Evolutionary conservation across 2,329 filamentous ascomycete species (phyloP).

Genomic region (Paecilomyces dactylethromorphus): DNA sequence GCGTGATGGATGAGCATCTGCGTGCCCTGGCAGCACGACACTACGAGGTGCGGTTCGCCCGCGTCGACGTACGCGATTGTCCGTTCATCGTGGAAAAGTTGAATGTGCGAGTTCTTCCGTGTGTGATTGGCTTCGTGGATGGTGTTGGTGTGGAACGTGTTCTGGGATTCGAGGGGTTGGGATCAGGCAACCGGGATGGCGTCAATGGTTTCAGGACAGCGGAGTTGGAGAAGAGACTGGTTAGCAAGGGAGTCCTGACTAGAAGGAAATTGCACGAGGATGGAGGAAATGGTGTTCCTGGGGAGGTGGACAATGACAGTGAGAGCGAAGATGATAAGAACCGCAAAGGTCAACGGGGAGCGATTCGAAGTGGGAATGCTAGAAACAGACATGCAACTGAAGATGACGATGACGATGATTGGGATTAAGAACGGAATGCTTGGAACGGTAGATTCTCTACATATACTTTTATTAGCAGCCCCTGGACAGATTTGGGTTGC

Average conservation of each 20-base stretch:
- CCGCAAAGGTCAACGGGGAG: slow-evolving; percentile 11
- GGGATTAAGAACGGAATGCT: slow-evolving; percentile 31
- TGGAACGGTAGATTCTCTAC: neutral
- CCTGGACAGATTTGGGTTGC: neutral
- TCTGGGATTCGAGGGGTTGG: slow-evolving; percentile 43
- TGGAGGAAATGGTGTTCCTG: slow-evolving; percentile 6
- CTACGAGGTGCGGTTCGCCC: slow-evolving; percentile 38
- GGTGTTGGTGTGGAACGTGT: slow-evolving; percentile 39
- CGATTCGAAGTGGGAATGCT: slow-evolving; percentile 26
- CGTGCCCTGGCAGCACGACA: slow-evolving; percentile 36
- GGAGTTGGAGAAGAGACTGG: slow-evolving; percentile 36
- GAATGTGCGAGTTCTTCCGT: slow-evolving; percentile 40
- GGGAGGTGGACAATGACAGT: slow-evolving; percentile 13
- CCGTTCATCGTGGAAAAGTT: slow-evolving; percentile 44
- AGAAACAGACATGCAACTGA: slow-evolving; percentile 13
- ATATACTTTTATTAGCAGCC: neutral
- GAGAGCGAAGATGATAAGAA: slow-evolving; percentile 11
- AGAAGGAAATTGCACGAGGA: slow-evolving; percentile 26
- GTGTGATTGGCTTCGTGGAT: slow-evolving; percentile 44
- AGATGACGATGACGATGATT: slow-evolving; percentile 39
- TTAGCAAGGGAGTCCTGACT: slow-evolving; percentile 32
- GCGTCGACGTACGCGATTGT: slow-evolving; percentile 39
- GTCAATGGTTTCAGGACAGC: slow-evolving; percentile 32
- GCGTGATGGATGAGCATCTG: slow-evolving; percentile 56
- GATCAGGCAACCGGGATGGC: slow-evolving; percentile 30